phyloP scores from a whole-genome alignment of 2,329 filamentous ascomycete genomes.

The Nemania abortiva region DNA sequence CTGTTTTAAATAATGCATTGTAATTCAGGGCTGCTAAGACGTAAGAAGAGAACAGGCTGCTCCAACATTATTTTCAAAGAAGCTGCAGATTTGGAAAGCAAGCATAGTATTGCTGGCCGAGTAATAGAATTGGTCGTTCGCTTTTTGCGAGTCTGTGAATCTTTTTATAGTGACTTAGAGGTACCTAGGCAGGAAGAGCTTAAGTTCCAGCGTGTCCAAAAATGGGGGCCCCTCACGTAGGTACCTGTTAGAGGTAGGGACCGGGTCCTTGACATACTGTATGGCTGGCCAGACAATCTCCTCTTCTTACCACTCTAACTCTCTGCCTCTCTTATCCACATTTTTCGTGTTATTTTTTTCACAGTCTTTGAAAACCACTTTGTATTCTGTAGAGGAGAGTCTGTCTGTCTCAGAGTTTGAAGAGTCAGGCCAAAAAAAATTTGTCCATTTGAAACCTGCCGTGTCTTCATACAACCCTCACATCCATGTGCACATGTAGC shows the following conservation, averaged over 20 bases:
- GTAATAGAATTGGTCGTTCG: no score
- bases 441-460: constrained; percentile 19
- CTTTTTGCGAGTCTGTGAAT: no score
- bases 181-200: background rate
- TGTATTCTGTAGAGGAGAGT: constrained; percentile 29
- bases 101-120: no score
- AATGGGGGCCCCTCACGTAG: background rate
- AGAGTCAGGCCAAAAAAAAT: constrained; percentile 26
- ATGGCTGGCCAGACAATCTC: constrained; percentile 14
- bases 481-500: constrained; percentile 31
- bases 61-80: no score
- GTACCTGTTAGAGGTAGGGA: background rate
- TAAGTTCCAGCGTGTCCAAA: background rate
- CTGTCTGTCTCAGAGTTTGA: constrained; percentile 16
- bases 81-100: no score
- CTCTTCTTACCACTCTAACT: constrained; percentile 13
- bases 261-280: background rate
- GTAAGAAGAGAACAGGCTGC: no score
- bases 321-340: constrained; percentile 28
- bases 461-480: constrained; percentile 10
- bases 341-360: constrained; percentile 14
- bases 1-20: no score
- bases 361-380: constrained; percentile 19
- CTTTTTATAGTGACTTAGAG: no score
- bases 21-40: no score